Evolutionary conservation across 192 early-diverging fungal species (phyloP), one percentile per base, ranked within the genome.

Genomic region (Paraglomus occultum): DNA sequence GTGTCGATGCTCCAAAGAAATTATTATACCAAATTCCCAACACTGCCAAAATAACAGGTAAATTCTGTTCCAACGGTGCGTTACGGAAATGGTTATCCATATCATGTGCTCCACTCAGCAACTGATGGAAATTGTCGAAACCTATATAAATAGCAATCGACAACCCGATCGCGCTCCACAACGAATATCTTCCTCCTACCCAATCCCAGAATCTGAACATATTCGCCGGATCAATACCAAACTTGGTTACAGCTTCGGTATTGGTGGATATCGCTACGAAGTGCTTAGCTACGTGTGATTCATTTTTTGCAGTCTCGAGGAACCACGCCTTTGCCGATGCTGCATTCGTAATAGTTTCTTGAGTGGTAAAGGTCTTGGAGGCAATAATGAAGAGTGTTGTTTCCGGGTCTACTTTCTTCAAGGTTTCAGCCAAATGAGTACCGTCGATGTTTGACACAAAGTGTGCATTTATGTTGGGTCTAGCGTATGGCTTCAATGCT

Each of bases 171-270:
- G 97, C 97, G 46, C 11, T 48, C 97, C 97, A 99, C 42, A 98
- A 90, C 45, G 95, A 97, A 84, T 99, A 99, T 64, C 97, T 91
- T 46, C 97, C 97, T 75, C 97, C 97, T 60, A 98, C 92, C 95
- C 95, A 98, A 81, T 98, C 95, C 95, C 95, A 96, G 85, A 98
- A 98, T 80, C 94, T 89, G 88, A 99, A 99, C 97, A 99, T 99
- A 86, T 99, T 99, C 71, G 88, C 82, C n/a, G 88, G 76, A 78
- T 89, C 87, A 70, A 99, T 99, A 60, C 97, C 97, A 76, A 99
- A 99, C 40, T 85, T 90, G 61, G 89, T 85, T 20, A 96, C 94
- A 6, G 80, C 90, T 74, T 89, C 84, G 38, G 88, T 88, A 87
- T 98, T 98, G 72, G 96, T 98, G 11, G 95, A 97, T 55, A 98